Evolutionary conservation across 2,329 filamentous ascomycete species (phyloP).

Genomic region (Fusarium anguioides): DNA sequence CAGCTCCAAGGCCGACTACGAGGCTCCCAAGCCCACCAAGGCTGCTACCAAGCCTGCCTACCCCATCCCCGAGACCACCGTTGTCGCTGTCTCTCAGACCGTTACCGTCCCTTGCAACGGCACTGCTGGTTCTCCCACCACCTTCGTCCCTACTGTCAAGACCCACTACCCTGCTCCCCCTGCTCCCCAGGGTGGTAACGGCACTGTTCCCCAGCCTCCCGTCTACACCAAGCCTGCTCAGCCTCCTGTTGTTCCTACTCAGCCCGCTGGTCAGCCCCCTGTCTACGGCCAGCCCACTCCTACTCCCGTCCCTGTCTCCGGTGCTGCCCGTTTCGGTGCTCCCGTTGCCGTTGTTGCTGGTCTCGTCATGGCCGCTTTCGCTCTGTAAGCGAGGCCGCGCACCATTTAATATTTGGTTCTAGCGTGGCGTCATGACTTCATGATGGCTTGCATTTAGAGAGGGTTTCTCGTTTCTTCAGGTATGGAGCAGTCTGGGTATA

Average conservation of each 20-base stretch:
- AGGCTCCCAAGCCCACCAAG: slow-evolving; percentile 38
- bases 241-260: slow-evolving; percentile 42
- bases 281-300: slow-evolving; percentile 38
- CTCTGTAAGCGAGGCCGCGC: slow-evolving; percentile 53
- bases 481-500: slow-evolving; percentile 44
- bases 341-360: slow-evolving; percentile 55
- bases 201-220: slow-evolving; percentile 32
- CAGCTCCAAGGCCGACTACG: slow-evolving; percentile 15
- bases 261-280: slow-evolving; percentile 31
- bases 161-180: slow-evolving; percentile 34
- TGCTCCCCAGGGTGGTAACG: slow-evolving; percentile 34
- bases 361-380: slow-evolving; percentile 55
- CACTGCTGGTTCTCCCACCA: slow-evolving; percentile 38
- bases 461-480: slow-evolving; percentile 44
- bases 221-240: slow-evolving; percentile 29
- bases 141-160: slow-evolving; percentile 39
- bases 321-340: slow-evolving; percentile 50
- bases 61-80: slow-evolving; percentile 39
- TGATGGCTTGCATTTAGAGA: slow-evolving; percentile 49
- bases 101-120: slow-evolving; percentile 42
- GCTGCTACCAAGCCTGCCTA: slow-evolving; percentile 30
- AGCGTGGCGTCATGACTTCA: slow-evolving; percentile 46
- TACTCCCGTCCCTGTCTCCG: slow-evolving; percentile 43
- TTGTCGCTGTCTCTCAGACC: slow-evolving; percentile 29
- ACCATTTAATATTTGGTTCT: slow-evolving; percentile 38